Percentiles rank a stretch among this genome's conserved stretches.
These are phyloP conservation scores for Sclerotinia spermophila DNA, from an alignment of 2,329 filamentous ascomycete genomes.

Conservation along the genomic window DNA sequence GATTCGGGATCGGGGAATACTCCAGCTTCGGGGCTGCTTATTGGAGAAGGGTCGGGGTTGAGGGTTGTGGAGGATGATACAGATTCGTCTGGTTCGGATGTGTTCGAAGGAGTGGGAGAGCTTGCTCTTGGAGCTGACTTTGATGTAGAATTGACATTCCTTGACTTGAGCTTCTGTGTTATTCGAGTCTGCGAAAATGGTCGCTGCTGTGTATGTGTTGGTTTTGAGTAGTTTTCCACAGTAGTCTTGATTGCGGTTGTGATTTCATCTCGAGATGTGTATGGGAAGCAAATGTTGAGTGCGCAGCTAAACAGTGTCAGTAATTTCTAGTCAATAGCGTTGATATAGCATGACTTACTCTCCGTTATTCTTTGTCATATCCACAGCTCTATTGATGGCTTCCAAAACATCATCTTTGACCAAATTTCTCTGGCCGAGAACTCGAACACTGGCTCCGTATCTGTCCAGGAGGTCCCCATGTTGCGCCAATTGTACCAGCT, in stretches of 20 bases:
- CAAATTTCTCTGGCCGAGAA: constrained; percentile 80
- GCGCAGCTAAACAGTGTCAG: constrained; percentile 46
- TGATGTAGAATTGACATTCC: constrained; percentile 44
- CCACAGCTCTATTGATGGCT: constrained; percentile 80
- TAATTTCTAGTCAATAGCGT: background rate
- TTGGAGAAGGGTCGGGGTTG: constrained; percentile 36
- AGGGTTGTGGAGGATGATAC: constrained; percentile 58
- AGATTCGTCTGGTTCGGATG: constrained; percentile 46
- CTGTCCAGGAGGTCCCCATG: constrained; percentile 90
- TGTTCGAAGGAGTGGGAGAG: constrained; percentile 47
- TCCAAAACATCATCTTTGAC: constrained; percentile 84
- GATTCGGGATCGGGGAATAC: constrained; percentile 73
- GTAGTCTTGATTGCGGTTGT: constrained; percentile 84
- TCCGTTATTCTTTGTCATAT: constrained; percentile 83
- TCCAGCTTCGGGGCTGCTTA: constrained; percentile 31
- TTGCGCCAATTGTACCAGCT: constrained; percentile 84
- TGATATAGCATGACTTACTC: constrained; percentile 49
- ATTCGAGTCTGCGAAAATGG: constrained; percentile 88
- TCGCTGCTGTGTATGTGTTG: constrained; percentile 60
- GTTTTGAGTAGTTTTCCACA: constrained; percentile 79
- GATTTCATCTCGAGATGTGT: constrained; percentile 94
- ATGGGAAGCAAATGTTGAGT: constrained; percentile 96
- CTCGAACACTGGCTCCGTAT: constrained; percentile 82
- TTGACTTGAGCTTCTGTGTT: constrained; percentile 75
- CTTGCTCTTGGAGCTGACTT: constrained; percentile 35